Evolutionary conservation across 306 rosid species (phyloP), one percentile per base, ranked within the genome.

Genomic region (Quercus agrifolia): DNA sequence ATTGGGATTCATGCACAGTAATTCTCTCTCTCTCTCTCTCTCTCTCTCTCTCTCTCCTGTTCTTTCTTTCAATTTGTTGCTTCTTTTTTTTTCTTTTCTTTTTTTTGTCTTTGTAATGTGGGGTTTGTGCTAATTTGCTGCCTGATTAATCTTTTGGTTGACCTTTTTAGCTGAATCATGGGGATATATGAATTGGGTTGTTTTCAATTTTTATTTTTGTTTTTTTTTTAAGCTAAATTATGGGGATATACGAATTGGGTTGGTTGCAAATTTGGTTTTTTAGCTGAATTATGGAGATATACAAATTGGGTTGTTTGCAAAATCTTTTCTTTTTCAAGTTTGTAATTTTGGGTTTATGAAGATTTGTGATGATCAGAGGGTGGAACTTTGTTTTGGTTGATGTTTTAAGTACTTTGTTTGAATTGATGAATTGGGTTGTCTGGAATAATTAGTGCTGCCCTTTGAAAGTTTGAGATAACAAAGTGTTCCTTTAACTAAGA

Each of bases 1-100:
- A 12, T 51, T 55, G 11, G 41, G 2, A 46, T 27, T n/a, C 70
- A 59, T 83, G 77, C 56, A 80, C 83, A 51, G 81, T 83, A 80
- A 75, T 4, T 54, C 18, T 67, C 72, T 70, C 33, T 46, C 63
- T 25, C 75, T n/a, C 54, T 41, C 46, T 38, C 46, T 7, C 44
- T 30, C 31, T 28, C 33, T 46, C 70, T 33, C 72, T n/a, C 52
- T 35, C 41, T 35, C 41, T 6, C 38, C 38, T 33, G 38, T 80
- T 12, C 18, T 14, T 25, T 58, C 44, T 44, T 30, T 62, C 28
- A 18, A 3, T 30, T 66, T 12, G 21, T 31, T 19, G 9, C 10
- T 25, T 41, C 6, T 18, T 18, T 5, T 6, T 64, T 64, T 54
- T 62, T 25, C 30, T 15, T 18, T 18, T 5, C 3, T 41, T 6